phyloP scores from a whole-genome alignment of 805 yeast species.

The Tetrapisispora taiwanensis region DNA sequence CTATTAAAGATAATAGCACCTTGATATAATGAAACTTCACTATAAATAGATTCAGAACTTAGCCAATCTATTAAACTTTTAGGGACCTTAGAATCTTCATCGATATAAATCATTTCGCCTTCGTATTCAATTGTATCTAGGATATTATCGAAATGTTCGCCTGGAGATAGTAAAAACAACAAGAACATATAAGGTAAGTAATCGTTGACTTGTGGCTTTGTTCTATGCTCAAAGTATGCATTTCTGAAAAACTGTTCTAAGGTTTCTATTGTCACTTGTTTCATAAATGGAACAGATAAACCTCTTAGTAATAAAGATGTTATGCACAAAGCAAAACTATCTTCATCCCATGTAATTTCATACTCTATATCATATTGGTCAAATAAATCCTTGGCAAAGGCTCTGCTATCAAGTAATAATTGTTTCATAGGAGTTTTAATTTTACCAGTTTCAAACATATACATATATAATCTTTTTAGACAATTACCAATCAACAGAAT shows the following conservation, averaged over 20 bases:
- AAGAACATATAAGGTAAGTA: conserved; percentile 26
- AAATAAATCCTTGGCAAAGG: conserved; percentile 34
- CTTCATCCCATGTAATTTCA: conserved; percentile 31
- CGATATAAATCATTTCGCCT: conserved; percentile 26
- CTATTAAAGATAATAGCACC: conserved; percentile 27
- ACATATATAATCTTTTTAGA: conserved; percentile 26
- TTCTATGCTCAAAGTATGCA: conserved; percentile 31
- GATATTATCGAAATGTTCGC: conserved; percentile 29
- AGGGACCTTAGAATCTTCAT: conserved; percentile 33
- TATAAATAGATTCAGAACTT: conserved; percentile 20
- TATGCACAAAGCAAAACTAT: conserved; percentile 44
- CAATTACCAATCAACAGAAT: conserved; percentile 31
- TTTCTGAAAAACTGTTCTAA: conserved; percentile 36
- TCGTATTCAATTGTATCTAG: conserved; percentile 31
- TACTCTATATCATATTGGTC: conserved; percentile 35
- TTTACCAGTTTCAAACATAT: conserved; percentile 23
- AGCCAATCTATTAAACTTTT: conserved; percentile 27
- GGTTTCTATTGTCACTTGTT: conserved; percentile 38
- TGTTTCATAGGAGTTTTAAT: conserved; percentile 25
- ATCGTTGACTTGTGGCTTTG: conserved; percentile 9
- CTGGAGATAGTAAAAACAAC: conserved; percentile 30
- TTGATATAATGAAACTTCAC: conserved; percentile 30
- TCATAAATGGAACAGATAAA: conserved; percentile 45
- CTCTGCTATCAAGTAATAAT: conserved; percentile 25
- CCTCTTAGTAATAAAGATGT: conserved; percentile 46